Conservation (phyloP, 2,329 filamentous ascomycete species). For the Apiospora malaysiana region DNA sequence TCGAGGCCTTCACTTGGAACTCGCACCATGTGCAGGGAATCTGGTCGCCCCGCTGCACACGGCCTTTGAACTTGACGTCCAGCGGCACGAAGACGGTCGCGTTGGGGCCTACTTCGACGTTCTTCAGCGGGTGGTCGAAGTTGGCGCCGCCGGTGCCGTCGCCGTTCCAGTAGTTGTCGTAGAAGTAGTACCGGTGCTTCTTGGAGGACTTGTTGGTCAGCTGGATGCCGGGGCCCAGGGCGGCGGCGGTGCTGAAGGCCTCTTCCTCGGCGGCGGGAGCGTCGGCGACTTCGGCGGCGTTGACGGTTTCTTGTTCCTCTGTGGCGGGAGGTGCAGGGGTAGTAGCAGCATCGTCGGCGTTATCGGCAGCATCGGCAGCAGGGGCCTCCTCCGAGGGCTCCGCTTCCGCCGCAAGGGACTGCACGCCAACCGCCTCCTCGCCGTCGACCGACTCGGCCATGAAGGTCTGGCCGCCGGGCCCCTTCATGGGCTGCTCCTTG, state of each 20-base stretch:
- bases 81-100: slow-evolving; percentile 40
- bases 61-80: slow-evolving; percentile 43
- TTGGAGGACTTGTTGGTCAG: slow-evolving; percentile 44
- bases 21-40: slow-evolving; percentile 47
- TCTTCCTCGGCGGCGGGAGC: not conserved
- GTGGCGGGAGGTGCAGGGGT: too few species aligned
- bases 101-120: slow-evolving; percentile 40
- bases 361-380: not conserved
- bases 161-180: slow-evolving; percentile 49
- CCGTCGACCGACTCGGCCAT: not conserved
- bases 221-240: slow-evolving; percentile 40
- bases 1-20: slow-evolving; percentile 44
- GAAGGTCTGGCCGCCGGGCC: slow-evolving; percentile 26
- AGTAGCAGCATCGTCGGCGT: not conserved
- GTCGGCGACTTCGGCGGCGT: too few species aligned
- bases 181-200: slow-evolving; percentile 45
- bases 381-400: not conserved
- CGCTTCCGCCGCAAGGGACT: not conserved
- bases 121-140: slow-evolving; percentile 45
- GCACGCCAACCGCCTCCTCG: not conserved
- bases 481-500: slow-evolving; percentile 33
- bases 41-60: slow-evolving; percentile 45
- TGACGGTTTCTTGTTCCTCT: too few species aligned
- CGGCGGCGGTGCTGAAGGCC: slow-evolving; percentile 21
- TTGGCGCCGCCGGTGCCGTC: slow-evolving; percentile 45